Conservation (phyloP, 2,329 filamentous ascomycete genomes). For the Zalaria obscura region DNA sequence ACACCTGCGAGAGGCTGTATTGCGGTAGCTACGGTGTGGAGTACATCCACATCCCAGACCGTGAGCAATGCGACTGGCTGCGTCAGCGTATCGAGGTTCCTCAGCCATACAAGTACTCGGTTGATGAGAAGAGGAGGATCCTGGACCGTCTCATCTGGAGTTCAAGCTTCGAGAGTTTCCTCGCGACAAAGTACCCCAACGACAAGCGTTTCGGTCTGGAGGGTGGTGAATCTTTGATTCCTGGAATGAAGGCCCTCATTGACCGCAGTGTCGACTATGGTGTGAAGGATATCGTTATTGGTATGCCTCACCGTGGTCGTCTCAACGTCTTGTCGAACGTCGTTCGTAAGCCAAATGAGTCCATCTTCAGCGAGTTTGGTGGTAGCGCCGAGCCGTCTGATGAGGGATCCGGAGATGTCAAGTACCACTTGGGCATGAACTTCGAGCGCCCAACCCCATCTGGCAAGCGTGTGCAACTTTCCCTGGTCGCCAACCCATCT, state of each 20-base stretch:
- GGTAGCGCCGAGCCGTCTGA: conserved; percentile 77
- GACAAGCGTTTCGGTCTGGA: conserved; percentile 99
- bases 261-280: conserved; percentile 97
- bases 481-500: conserved; percentile 93
- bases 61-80: conserved; percentile 97
- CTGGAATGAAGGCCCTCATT: conserved; percentile 98
- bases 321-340: conserved; percentile 97
- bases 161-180: conserved; percentile 90
- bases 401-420: conserved; percentile 96
- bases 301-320: conserved; percentile 97
- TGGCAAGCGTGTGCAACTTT: conserved; percentile 97
- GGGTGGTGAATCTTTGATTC: conserved; percentile 90
- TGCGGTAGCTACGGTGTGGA: conserved; percentile 95
- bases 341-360: conserved; percentile 97
- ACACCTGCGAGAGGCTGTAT: conserved; percentile 87
- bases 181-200: conserved; percentile 96
- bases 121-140: conserved; percentile 96
- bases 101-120: conserved; percentile 88
- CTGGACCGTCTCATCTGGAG: conserved; percentile 97
- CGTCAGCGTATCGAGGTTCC: conserved; percentile 90
- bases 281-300: conserved; percentile 97
- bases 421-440: conserved; percentile 99
- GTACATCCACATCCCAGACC: conserved; percentile 97
- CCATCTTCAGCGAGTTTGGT: conserved; percentile 97
- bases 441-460: conserved; percentile 97